phyloP scores from a whole-genome alignment of 331 rosid genomes.

The Quercus lobata region DNA sequence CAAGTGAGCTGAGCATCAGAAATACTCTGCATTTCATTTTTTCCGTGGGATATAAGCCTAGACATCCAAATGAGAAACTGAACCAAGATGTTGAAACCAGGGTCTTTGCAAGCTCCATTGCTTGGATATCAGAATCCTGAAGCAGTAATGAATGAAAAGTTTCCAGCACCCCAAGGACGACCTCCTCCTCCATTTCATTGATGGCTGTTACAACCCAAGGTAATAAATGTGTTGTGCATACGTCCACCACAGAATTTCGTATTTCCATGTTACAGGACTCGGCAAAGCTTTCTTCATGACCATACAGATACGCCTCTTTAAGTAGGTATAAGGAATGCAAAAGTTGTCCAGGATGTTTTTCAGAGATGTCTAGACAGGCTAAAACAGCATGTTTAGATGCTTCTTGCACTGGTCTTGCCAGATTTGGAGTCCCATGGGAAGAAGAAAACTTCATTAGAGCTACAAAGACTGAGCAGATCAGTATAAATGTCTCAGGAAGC shows the following conservation, averaged over 20 bases:
- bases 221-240: slow-evolving; percentile 55
- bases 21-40: slow-evolving; percentile 70
- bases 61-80: slow-evolving; percentile 81
- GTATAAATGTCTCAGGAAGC: slow-evolving; percentile 69
- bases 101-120: slow-evolving; percentile 40
- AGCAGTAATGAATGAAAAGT: slow-evolving; percentile 66
- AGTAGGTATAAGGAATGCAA: slow-evolving; percentile 72
- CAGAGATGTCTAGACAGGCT: slow-evolving; percentile 58
- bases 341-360: slow-evolving; percentile 44
- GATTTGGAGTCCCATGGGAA: slow-evolving; percentile 40
- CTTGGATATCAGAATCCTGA: slow-evolving; percentile 37
- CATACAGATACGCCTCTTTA: slow-evolving; percentile 68
- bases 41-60: slow-evolving; percentile 73
- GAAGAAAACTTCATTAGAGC: slow-evolving; percentile 64
- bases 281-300: slow-evolving; percentile 42
- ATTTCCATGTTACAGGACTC: slow-evolving; percentile 37
- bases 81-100: slow-evolving; percentile 72
- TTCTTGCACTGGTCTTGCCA: slow-evolving; percentile 50
- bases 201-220: slow-evolving; percentile 68
- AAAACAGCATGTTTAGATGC: slow-evolving; percentile 51
- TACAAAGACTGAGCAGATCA: slow-evolving; percentile 58
- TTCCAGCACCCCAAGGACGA: slow-evolving; percentile 65
- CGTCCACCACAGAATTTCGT: slow-evolving; percentile 37
- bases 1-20: slow-evolving; percentile 64
- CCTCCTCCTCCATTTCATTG: slow-evolving; percentile 71